Evolutionary conservation across 352 stramenopile species (phyloP), one percentile per base, ranked within the genome.

Genomic region (Pseudoperonospora humuli): DNA sequence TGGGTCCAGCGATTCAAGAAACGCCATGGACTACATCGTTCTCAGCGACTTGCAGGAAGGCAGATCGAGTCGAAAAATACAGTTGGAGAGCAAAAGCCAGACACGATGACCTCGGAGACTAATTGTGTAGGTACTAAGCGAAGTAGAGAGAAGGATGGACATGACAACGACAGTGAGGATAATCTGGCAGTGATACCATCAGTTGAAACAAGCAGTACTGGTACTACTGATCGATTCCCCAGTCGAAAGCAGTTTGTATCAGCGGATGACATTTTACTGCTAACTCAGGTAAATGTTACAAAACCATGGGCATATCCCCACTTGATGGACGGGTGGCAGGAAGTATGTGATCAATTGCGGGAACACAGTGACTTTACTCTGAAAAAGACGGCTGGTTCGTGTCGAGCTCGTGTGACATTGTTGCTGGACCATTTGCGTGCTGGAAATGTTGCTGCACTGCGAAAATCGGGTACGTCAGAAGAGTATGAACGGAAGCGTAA

Each of bases 1-100:
- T 70, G 61, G 61, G 57, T 70, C 1, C 61, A 70, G 14, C 34
- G 61, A 18, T 70, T 70, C 14, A 70, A 70, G 36, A 57, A 55
- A 26, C 57, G 61, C 20, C 61, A 70, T 27, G 61, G 57, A 8
- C 45, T 70, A 15, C 61, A 67, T 50, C 55, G 53, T 6, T 63
- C 53, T 11, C 57, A 67, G 14, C 28, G 39, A 17, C 20, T 25
- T 15, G 32, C 42, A 18, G 31, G 13, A 1, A 17, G 26, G 25
- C 34, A 26, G 7, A 19, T n/a, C 1, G 15, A 0, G 2, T 18
- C 8, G 10, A 14, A 23, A 31, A 20, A 42, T 8, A 24, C n/a
- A 32, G 23, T 43, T 33, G 23, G 17, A 43, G 37, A 43, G 37
- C 21, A 24, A 14, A 11, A 2, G n/a, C 9, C 6, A 5, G 13